These are phyloP conservation scores for Hansenula lynferdii DNA, from an alignment of 1,139 yeast species.

Conservation along the genomic window DNA sequence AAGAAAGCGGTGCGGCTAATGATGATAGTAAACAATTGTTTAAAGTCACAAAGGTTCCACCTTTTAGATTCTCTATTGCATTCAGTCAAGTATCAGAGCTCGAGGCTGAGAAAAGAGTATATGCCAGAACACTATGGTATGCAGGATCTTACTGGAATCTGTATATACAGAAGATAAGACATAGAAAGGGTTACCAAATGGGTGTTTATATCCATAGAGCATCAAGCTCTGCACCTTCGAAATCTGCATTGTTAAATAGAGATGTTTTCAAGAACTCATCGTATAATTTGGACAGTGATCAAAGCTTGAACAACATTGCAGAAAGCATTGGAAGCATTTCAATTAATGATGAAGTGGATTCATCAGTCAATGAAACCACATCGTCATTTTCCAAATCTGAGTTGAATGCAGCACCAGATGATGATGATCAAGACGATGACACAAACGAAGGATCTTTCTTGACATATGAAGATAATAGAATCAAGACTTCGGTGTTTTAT, in stretches of 20 bases:
- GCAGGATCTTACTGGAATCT: slow-evolving; percentile 56
- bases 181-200: slow-evolving; percentile 39
- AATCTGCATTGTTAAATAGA: slow-evolving; percentile 29
- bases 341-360: neutral
- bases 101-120: slow-evolving; percentile 40
- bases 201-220: slow-evolving; percentile 52
- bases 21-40: slow-evolving; percentile 14
- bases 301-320: neutral
- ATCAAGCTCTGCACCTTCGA: slow-evolving; percentile 29
- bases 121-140: slow-evolving; percentile 48
- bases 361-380: slow-evolving; percentile 3
- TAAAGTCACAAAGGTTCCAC: slow-evolving; percentile 41
- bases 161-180: slow-evolving; percentile 41
- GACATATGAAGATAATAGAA: slow-evolving; percentile 39
- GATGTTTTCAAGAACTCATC: slow-evolving; percentile 23
- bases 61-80: slow-evolving; percentile 47
- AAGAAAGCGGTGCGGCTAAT: too few relatives aligned
- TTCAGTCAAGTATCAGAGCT: slow-evolving; percentile 41
- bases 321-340: slow-evolving; percentile 1
- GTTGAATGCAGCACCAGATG: slow-evolving; percentile 5
- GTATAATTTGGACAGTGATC: neutral
- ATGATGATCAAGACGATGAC: slow-evolving; percentile 4
- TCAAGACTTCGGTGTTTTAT: slow-evolving; percentile 41
- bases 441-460: slow-evolving; percentile 24
- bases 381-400: neutral